A percentile compares a stretch with the other conserved stretches of the same genome.
Conservation (phyloP, 768 basidiomycete species). For the Boletus patriciae region DNA sequence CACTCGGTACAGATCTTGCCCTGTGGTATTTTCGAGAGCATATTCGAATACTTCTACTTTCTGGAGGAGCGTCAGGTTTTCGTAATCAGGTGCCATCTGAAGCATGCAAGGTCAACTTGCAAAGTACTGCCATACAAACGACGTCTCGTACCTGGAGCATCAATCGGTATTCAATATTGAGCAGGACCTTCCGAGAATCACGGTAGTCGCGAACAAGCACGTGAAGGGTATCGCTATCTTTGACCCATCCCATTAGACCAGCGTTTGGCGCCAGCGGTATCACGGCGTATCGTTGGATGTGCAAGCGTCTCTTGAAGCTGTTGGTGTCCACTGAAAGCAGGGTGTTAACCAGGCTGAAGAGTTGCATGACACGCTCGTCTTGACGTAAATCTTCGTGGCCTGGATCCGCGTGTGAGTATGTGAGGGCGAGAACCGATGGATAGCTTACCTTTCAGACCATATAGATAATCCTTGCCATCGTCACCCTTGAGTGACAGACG, state of each 20-base stretch:
- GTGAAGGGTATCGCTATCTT: slow-evolving; percentile 93
- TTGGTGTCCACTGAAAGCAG: slow-evolving; percentile 89
- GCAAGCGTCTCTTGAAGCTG: slow-evolving; percentile 93
- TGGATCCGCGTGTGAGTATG: slow-evolving; percentile 30
- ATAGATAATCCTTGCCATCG: slow-evolving; percentile 93
- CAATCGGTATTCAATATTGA: slow-evolving; percentile 97
- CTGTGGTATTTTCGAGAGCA: slow-evolving; percentile 96
- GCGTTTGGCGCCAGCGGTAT: slow-evolving; percentile 95
- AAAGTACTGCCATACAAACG: slow-evolving; percentile 51
- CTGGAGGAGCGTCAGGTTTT: slow-evolving; percentile 88
- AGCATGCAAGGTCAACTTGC: slow-evolving; percentile 1
- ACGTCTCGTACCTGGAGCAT: slow-evolving; percentile 90
- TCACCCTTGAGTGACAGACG: slow-evolving; percentile 83
- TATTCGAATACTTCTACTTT: slow-evolving; percentile 99
- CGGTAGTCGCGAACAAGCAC: slow-evolving; percentile 95
- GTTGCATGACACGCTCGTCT: slow-evolving; percentile 98
- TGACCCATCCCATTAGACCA: slow-evolving; percentile 93
- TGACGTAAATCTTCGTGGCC: slow-evolving; percentile 99
- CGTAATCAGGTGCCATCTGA: slow-evolving; percentile 99
- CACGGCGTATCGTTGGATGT: slow-evolving; percentile 90
- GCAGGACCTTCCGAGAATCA: slow-evolving; percentile 91
- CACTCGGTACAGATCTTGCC: slow-evolving; percentile 95
- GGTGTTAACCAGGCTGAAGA: slow-evolving; percentile 96
- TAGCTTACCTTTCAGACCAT: slow-evolving; percentile 75
- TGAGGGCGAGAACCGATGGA: not conserved